Evolutionary conservation across 2,329 filamentous ascomycete genomes (phyloP), one percentile per base, ranked within the genome.

Genomic region (Colletotrichum godetiae): DNA sequence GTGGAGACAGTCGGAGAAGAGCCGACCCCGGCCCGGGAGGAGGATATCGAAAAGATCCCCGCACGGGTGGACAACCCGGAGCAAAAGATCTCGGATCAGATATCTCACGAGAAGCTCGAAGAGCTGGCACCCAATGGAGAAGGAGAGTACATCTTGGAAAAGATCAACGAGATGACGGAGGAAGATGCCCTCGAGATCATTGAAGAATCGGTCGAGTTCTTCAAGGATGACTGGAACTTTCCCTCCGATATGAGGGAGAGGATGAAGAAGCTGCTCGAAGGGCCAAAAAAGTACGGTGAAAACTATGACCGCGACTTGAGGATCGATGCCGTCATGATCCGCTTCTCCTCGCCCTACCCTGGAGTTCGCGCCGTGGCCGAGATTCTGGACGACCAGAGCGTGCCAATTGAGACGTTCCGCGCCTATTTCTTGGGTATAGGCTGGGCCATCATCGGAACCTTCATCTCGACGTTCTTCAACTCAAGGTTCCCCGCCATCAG

Each of bases 211-310:
- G 75, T 83, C 62, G 76, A 79, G 22, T 85, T 85, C 74, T 83
- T 85, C 73, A 76, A 78, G 27, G 84, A 86, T 66, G 84, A 86
- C 76, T 85, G 83, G 82, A 85, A 85, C 75, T 86, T 86, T 52
- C 84, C 84, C 0, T 76, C 80, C 2, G 82, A 84, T 5, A 86
- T 85, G 83, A 78, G 83, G 29, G 79, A 80, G n/a, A 82, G 82
- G 22, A 84, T 86, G 82, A 75, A 77, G 66, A 76, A 76, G n/a
- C 78, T 85, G 1, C 74, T 86, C 1, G 73, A 79, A 12, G 84
- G 84, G 0, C 79, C 78, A 1, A 84, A 86, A 72, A 61, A 75
- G 0, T 86, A 85, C 72, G 84, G 84, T 6, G 80, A 83, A 8
- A 80, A 80, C 37, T 86, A 84, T 64, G 83, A 83, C 61, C 81